These are phyloP conservation scores for Colletotrichum tropicicola DNA, from an alignment of 2,329 filamentous ascomycete species.

Conservation along the genomic window DNA sequence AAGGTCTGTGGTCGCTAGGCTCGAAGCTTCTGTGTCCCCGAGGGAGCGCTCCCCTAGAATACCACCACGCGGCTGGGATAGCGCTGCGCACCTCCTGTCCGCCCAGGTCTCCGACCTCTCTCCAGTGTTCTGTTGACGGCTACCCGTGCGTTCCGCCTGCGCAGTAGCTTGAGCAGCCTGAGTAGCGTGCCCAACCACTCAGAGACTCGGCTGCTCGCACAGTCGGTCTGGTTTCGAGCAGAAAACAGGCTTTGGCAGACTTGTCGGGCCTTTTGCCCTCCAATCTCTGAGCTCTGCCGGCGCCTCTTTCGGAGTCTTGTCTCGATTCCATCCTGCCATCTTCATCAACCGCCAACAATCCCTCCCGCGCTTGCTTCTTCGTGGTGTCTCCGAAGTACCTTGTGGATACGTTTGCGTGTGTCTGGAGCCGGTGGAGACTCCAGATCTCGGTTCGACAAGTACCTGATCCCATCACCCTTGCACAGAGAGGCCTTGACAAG, in stretches of 20 bases:
- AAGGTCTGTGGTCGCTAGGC: conserved; percentile 6
- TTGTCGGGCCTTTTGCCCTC: conserved; percentile 18
- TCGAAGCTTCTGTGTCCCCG: conserved; percentile 1
- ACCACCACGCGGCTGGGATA: neutral
- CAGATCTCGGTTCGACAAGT: conserved; percentile 26
- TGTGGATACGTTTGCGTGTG: conserved; percentile 22
- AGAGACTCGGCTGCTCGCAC: conserved; percentile 18
- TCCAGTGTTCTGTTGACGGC: conserved; percentile 10
- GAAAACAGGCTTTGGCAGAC: conserved; percentile 24
- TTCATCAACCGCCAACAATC: conserved; percentile 11
- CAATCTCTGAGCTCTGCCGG: conserved; percentile 13
- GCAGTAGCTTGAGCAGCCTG: neutral
- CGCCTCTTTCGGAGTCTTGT: conserved; percentile 19
- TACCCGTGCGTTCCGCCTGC: conserved; percentile 26
- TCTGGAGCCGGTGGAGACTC: conserved; percentile 23
- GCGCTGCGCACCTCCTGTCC: neutral
- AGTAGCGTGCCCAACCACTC: conserved; percentile 2
- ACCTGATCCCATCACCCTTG: conserved; percentile 23
- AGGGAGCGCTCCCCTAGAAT: neutral
- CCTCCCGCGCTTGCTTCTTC: conserved; percentile 9
- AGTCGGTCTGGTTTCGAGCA: conserved; percentile 16
- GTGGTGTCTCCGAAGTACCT: conserved; percentile 13
- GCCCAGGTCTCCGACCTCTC: neutral
- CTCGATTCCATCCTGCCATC: conserved; percentile 23
- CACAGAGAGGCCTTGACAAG: conserved; percentile 6